These are phyloP conservation scores for Russula earlei DNA, from an alignment of 768 basidiomycete genomes.

Conservation along the genomic window DNA sequence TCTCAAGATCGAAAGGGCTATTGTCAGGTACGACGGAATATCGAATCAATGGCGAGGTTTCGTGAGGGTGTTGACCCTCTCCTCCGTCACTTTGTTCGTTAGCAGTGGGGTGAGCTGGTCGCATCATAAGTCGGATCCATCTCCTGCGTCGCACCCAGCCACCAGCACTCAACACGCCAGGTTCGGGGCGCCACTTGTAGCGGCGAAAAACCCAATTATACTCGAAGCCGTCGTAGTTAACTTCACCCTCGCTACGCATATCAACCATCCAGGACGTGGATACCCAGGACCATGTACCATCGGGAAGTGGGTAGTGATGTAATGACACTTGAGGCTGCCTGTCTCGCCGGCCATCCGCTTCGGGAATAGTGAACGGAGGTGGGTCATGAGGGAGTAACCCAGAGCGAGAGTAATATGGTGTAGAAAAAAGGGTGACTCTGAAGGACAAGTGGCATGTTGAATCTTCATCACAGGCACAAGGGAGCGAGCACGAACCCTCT, in stretches of 20 bases:
- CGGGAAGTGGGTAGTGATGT: conserved; percentile 60
- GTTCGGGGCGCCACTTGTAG: conserved; percentile 54
- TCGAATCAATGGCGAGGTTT: neutral
- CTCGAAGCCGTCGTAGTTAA: conserved; percentile 78
- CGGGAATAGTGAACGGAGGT: conserved; percentile 58
- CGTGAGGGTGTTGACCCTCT: neutral
- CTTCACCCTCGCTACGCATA: conserved; percentile 73
- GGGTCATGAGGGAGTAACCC: conserved; percentile 68
- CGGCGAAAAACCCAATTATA: conserved; percentile 73
- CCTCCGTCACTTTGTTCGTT: neutral
- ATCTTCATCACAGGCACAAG: neutral
- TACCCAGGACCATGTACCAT: conserved; percentile 76
- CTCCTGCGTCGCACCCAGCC: conserved; percentile 70
- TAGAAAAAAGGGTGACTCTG: conserved; percentile 60
- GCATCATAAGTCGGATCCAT: conserved; percentile 83
- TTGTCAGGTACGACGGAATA: neutral
- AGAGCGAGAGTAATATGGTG: conserved; percentile 58
- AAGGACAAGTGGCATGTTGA: neutral
- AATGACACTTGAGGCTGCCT: conserved; percentile 50
- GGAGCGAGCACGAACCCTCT: conserved; percentile 42
- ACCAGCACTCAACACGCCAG: conserved; percentile 51
- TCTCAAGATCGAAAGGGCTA: conserved; percentile 1
- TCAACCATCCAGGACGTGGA: conserved; percentile 80
- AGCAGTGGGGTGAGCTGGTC: conserved; percentile 34
- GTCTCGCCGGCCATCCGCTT: conserved; percentile 23